Evolutionary conservation across 148 eudicot genomes (phyloP), one percentile per base, ranked within the genome.

Genomic region (Silene conica): DNA sequence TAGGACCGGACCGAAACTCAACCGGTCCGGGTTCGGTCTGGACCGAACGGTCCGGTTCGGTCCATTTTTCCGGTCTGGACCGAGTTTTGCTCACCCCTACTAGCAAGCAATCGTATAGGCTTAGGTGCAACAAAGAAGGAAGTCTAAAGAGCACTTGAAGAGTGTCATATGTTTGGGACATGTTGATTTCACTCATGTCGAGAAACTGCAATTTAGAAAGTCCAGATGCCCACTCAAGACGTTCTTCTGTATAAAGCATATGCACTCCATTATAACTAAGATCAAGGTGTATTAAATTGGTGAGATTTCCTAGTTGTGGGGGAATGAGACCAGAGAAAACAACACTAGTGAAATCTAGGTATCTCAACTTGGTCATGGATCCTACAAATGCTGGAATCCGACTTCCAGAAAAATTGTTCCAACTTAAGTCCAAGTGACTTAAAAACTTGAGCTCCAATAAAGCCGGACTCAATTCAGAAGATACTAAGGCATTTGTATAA

Each of bases 361-460:
- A 71, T 20, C 50, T 71, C 23, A 71, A 52, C 1, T 18, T 52
- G 16, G 5, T 71, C 74, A 71, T 56, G 25, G 74, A 71, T 56
- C 23, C 64, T 26, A 71, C 28, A 26, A 31, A 31, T 16, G 34
- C 18, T 2, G 74, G 74, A 71, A 71, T 56, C 14, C 2, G 59
- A 55, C 61, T 70, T 11, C 19, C 6, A 14, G 0, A 20, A 8
- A 70, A 70, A 16, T 52, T 11, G 54, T 48, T 70, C 60, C 61
- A 3, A 20, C 73, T 70, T 6, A 58, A 71, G 48, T 71, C 50
- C 74, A 71, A 54, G 63, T 71, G n/a, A 56, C 6, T 58, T 71
- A 71, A 38, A 46, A 26, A 41, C 66, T 63, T 26, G 41, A 63
- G 41, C 10, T 63, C 66, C 41, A 26, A 26, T 16, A 63, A 63